These are phyloP conservation scores for Alternaria sp. DNA, from an alignment of 2,329 filamentous ascomycete genomes.

Conservation along the genomic window DNA sequence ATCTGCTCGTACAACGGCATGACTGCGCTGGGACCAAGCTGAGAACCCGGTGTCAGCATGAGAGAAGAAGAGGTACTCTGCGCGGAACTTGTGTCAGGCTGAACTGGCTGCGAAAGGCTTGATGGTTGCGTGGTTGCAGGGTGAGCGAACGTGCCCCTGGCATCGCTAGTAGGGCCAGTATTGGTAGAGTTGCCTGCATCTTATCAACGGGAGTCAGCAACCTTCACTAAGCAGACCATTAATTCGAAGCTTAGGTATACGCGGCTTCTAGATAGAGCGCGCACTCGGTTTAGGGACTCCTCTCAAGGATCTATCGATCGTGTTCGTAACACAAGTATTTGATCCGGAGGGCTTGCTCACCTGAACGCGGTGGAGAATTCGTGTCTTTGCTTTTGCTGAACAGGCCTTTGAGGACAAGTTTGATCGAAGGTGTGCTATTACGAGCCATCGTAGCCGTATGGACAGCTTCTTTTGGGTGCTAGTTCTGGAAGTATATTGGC, in stretches of 20 bases:
- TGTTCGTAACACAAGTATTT: neutral
- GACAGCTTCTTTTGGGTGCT: neutral
- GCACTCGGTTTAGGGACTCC: neutral
- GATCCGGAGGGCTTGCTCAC: neutral
- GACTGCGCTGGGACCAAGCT: neutral
- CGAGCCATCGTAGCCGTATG: neutral
- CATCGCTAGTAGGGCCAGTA: neutral
- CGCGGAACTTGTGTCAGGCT: neutral
- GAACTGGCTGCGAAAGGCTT: neutral
- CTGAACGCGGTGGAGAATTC: neutral
- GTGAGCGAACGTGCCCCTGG: neutral
- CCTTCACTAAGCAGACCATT: neutral
- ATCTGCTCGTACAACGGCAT: neutral
- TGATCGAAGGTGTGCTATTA: neutral
- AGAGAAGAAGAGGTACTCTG: neutral
- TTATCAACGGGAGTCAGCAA: neutral
- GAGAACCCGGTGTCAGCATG: neutral
- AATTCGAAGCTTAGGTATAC: neutral
- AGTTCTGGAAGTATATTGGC: neutral
- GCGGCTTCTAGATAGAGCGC: neutral
- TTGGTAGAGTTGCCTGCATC: neutral
- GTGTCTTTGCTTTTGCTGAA: neutral
- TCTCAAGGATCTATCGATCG: neutral
- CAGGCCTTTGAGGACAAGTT: neutral
- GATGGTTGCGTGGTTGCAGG: neutral